phyloP scores from a whole-genome alignment of 73 alveolate species.

The Paramecium pentaurelia region DNA sequence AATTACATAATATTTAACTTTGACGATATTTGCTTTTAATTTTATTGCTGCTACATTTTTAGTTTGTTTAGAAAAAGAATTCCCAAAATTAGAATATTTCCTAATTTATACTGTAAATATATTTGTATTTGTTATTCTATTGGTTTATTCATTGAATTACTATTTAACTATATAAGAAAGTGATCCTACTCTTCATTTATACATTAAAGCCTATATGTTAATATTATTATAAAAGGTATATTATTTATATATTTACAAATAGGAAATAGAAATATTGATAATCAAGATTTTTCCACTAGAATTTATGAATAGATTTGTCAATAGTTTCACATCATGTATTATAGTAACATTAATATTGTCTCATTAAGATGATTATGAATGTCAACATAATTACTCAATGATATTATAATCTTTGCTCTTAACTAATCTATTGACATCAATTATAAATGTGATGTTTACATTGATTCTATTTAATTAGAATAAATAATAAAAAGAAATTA shows the following conservation, averaged over 20 bases:
- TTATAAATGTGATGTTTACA: not conserved
- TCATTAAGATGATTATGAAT: not conserved
- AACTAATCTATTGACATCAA: not conserved
- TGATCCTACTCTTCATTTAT: not conserved
- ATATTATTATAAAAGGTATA: not conserved
- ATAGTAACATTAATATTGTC: not conserved
- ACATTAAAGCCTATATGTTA: not conserved
- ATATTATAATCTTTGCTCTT: not conserved
- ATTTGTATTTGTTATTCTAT: not conserved
- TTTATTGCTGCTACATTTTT: not conserved
- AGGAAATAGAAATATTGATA: conserved; percentile 18
- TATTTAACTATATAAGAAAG: not conserved
- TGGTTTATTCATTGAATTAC: not conserved
- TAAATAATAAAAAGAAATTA: not conserved
- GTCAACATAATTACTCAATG: not conserved
- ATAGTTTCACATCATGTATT: not conserved
- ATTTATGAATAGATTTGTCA: conserved; percentile 17
- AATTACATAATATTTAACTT: not conserved
- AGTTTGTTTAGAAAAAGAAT: not conserved
- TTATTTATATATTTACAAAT: not conserved
- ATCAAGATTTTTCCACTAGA: not conserved
- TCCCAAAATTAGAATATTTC: not conserved
- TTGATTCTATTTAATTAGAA: not conserved
- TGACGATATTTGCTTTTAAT: not conserved
- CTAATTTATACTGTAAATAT: not conserved